phyloP scores from a whole-genome alignment of 495 filamentous ascomycete species.

The Tuber brumale region DNA sequence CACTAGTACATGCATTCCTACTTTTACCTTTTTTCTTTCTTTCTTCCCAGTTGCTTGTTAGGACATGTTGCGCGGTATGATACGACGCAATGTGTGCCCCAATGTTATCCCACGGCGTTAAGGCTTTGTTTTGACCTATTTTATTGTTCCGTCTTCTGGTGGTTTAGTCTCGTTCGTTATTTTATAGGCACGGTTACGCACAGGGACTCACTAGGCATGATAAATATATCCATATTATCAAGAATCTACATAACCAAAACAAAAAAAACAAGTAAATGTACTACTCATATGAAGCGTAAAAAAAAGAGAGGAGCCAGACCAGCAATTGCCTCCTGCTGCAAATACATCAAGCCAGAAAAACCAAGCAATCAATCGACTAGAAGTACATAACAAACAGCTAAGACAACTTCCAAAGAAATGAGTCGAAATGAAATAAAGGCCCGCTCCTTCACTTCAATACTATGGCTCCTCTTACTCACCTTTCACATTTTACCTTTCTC shows the following conservation, averaged over 20 bases:
- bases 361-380: neutral
- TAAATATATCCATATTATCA: neutral
- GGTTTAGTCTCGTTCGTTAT: neutral
- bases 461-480: neutral
- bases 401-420: conserved; percentile 12
- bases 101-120: neutral
- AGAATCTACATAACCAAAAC: neutral
- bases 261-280: neutral
- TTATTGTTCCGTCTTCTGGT: neutral
- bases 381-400: neutral
- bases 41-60: neutral
- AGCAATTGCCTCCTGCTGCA: neutral
- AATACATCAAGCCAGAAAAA: neutral
- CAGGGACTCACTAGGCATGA: neutral
- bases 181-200: neutral
- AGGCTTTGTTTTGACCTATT: neutral
- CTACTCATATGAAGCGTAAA: neutral
- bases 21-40: neutral
- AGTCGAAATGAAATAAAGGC: conserved; percentile 12
- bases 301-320: neutral
- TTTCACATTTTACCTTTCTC: conserved; percentile 8
- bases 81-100: neutral
- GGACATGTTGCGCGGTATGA: neutral
- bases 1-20: neutral
- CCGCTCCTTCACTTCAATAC: neutral